phyloP scores from a whole-genome alignment of 371 early-diverging fungal genomes.

The Cokeromyces recurvatus region DNA sequence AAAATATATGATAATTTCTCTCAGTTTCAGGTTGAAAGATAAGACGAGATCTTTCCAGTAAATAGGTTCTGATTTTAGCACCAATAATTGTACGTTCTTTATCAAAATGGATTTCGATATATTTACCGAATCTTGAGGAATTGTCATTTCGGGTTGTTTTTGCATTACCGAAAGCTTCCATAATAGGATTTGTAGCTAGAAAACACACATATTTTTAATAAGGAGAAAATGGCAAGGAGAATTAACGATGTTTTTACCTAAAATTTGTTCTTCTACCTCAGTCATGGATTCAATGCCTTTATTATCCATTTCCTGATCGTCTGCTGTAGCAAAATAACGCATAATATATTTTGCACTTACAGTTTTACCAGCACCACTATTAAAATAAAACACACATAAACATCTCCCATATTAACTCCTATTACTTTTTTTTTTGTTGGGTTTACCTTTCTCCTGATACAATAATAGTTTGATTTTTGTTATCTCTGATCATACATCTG shows the following conservation, averaged over 20 bases:
- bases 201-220: background rate
- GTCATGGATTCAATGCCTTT: conserved; percentile 54
- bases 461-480: conserved; percentile 95
- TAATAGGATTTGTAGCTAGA: conserved; percentile 93
- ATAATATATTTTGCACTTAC: conserved; percentile 96
- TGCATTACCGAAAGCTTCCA: conserved; percentile 99
- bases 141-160: conserved; percentile 99
- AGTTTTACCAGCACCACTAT: conserved; percentile 93
- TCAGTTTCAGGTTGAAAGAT: conserved; percentile 93
- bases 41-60: conserved; percentile 96
- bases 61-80: conserved; percentile 94
- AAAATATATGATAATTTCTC: conserved; percentile 99
- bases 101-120: conserved; percentile 90
- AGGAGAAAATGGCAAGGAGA: background rate
- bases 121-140: conserved; percentile 98
- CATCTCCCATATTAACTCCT: background rate
- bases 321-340: conserved; percentile 95
- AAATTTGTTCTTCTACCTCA: conserved; percentile 78
- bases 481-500: conserved; percentile 87
- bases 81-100: conserved; percentile 84
- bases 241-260: too few relatives aligned
- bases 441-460: conserved; percentile 94
- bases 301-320: conserved; percentile 52
- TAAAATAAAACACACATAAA: background rate
- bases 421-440: background rate